Evolutionary conservation across 2,329 filamentous ascomycete species (phyloP), one percentile per base, ranked within the genome.

Genomic region (Xylariaceae sp.): DNA sequence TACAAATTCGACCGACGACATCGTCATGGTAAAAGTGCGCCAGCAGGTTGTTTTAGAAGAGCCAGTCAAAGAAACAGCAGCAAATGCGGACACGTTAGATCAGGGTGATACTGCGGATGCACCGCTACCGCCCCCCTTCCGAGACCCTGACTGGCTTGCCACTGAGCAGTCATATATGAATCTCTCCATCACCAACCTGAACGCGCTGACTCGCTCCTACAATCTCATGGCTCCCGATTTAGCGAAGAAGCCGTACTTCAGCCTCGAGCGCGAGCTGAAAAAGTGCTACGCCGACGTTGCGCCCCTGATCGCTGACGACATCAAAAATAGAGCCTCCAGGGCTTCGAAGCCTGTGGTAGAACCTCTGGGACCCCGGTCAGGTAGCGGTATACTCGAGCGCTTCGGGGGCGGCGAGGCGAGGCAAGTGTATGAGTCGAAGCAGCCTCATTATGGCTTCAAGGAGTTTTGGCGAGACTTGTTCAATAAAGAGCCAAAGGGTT

Each of bases 151-250:
- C 1, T 96, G 91, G 85, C 78, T 93, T 49, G 65, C 71, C 16
- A 75, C 78, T 4, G 89, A 97, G 63, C 66, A 69, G 3, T 72
- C 82, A 6, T 97, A 95, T 65, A 81, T 90, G 60, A 78, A 76
- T 30, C 74, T 93, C 4, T 79, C 87, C 4, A 77, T 98, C 50
- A 75, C 78, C 35, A 81, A 87, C 42, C 78, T 97, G 42, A 97
- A 97, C 64, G 64, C 68, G 22, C 73, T 94, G 37, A 85, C 89
- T 7, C 79, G 93, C 19, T 87, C 87, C 12, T 98, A 98, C 70
- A 97, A 97, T 55, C 78, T 97, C 3, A 91, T 95, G 81, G 91
- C 93, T 0, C 93, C 93, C 0, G 84, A 89, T 41, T 74, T 95
- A 2, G 90, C 91, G 2, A 94, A 93, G 66, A 95, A 95, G 63